phyloP scores from a whole-genome alignment of 2,329 filamentous ascomycete species.

The Cryphonectria radicalis region DNA sequence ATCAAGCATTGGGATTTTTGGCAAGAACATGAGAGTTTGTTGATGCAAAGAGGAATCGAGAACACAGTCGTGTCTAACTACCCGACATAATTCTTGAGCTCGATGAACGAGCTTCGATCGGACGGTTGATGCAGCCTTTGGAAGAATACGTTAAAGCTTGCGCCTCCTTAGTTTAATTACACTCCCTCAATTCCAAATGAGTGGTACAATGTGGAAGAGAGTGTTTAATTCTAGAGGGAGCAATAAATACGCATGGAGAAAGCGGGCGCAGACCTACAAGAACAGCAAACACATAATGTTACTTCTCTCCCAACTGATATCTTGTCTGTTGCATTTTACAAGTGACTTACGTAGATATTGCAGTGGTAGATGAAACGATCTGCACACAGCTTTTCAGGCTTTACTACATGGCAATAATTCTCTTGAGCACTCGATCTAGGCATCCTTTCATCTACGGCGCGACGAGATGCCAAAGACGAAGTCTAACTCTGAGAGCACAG shows the following conservation, averaged over 20 bases:
- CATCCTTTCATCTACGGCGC: neutral
- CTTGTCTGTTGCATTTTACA: neutral
- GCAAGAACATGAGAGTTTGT: neutral
- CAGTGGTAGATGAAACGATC: neutral
- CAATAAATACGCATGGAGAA: neutral
- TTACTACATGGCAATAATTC: neutral
- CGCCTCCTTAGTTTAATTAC: neutral
- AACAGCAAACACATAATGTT: neutral
- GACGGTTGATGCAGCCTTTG: neutral
- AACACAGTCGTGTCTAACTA: neutral
- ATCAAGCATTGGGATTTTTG: neutral
- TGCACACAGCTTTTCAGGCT: neutral
- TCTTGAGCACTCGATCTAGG: neutral
- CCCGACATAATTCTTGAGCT: neutral
- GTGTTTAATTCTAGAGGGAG: neutral
- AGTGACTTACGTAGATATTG: neutral
- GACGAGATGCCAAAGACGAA: neutral
- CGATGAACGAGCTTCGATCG: neutral
- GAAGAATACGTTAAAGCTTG: neutral
- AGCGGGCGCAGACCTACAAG: neutral
- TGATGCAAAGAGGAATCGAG: neutral
- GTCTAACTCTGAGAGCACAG: neutral
- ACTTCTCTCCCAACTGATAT: neutral
- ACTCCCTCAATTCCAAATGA: neutral
- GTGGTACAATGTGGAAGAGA: neutral